Evolutionary conservation across 2,329 filamentous ascomycete species (phyloP).

Genomic region (Aspergillus sp.): DNA sequence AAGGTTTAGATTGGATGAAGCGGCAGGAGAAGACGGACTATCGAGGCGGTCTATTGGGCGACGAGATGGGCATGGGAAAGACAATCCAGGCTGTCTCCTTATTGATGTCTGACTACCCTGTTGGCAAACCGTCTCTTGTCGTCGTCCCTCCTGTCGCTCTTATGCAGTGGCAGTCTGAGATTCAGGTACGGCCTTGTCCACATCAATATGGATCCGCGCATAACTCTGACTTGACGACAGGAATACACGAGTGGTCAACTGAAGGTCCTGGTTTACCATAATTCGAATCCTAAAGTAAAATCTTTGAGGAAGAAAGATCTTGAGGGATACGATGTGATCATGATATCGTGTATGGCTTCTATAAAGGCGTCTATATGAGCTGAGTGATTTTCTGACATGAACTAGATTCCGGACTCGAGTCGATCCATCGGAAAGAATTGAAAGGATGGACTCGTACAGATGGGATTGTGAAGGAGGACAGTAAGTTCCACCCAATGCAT

Average conservation of each 20-base stretch:
- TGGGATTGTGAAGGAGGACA: slow-evolving; percentile 69
- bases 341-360: slow-evolving; percentile 76
- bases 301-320: slow-evolving; percentile 65
- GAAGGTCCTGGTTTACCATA: slow-evolving; percentile 85
- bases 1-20: slow-evolving; percentile 91
- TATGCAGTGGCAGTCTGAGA: slow-evolving; percentile 89
- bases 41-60: slow-evolving; percentile 82
- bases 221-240: slow-evolving; percentile 11
- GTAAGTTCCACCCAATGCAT: slow-evolving; percentile 21
- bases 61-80: slow-evolving; percentile 98
- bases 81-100: slow-evolving; percentile 96
- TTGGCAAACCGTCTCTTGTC: slow-evolving; percentile 72
- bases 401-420: slow-evolving; percentile 62
- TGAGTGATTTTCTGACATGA: slow-evolving; percentile 4
- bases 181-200: slow-evolving; percentile 46
- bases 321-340: slow-evolving; percentile 80
- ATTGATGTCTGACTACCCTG: slow-evolving; percentile 95
- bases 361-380: not conserved
- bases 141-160: slow-evolving; percentile 86
- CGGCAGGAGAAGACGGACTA: slow-evolving; percentile 79
- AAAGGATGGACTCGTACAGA: slow-evolving; percentile 80
- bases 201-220: not conserved
- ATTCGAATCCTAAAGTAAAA: slow-evolving; percentile 76
- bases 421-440: slow-evolving; percentile 82
- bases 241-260: slow-evolving; percentile 76